Base-by-base conservation (phyloP, 1,284 basidiomycete genomes). In the Rugosomyces carneus region DNA sequence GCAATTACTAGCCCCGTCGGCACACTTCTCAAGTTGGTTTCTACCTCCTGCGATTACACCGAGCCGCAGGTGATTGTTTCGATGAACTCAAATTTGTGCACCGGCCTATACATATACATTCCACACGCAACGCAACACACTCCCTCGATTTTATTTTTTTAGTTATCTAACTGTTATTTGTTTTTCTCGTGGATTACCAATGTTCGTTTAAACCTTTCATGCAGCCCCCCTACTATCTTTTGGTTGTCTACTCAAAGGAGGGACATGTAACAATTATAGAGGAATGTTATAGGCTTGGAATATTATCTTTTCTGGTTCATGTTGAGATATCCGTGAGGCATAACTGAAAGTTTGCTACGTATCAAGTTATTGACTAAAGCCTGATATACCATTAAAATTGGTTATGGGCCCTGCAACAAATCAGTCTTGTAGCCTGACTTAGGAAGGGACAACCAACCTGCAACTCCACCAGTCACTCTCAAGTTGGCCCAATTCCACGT, bases 401-500 rank as follows among this genome's bases (percentile, higher is more conserved):
- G 40, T 65, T 43, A 66, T 64, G n/a, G 54, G 50, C 20, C 73
- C 71, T 36, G 50, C 42, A 21, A 29, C 13, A 43, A 49, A 8
- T 21, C 23, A 18, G 39, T 26, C 21, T 15, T 39, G 15, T 42
- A 21, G 36, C 10, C 7, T 6, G 9, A 5, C 24, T 29, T n/a
- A 36, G 21, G n/a, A 9, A 26, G 24, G 16, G 10, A 36, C 27
- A 29, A 48, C 59, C 19, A 47, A 49, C 74, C 71, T 7, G 56
- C 53, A 24, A 51, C 50, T 13, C 76, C 77, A 2, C 77, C 77
- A 5, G 64, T 64, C 6, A 70, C 67, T 42, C 65, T 58, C 40
- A 82, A 65, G 21, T 58, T 60, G 6, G 68, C 60, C 73, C 76
- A 81, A 53, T 78, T 59, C 78, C 79, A 81, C 0, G 60, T 63